A percentile compares a stretch with the other conserved stretches of the same genome.
phyloP scores from a whole-genome alignment of 2,329 filamentous ascomycete species.

The Esteya vermicola region DNA sequence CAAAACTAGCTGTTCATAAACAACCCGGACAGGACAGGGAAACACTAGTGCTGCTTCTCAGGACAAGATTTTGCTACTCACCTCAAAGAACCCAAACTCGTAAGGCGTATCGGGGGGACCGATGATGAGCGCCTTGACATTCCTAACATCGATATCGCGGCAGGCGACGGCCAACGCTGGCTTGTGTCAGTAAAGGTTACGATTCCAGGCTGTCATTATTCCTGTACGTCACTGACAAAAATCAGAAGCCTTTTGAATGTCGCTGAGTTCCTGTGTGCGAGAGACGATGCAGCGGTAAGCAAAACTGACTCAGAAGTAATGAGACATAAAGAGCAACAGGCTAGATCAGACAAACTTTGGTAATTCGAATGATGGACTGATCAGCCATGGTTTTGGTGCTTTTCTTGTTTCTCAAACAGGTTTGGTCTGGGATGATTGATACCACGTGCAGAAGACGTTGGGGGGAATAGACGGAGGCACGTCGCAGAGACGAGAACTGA shows the following conservation, averaged over 20 bases:
- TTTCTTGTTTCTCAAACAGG: too few species aligned
- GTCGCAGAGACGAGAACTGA: too few species aligned
- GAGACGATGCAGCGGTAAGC: neutral
- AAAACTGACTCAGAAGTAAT: too few species aligned
- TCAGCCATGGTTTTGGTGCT: slow-evolving; percentile 63
- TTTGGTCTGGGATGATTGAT: too few species aligned
- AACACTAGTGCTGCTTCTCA: too few species aligned
- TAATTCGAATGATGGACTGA: slow-evolving; percentile 78
- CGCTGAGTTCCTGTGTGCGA: slow-evolving; percentile 56
- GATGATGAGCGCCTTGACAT: slow-evolving; percentile 76
- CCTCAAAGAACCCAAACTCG: slow-evolving; percentile 95
- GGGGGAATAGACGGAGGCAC: too few species aligned
- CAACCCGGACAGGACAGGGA: neutral
- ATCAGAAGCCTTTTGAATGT: slow-evolving; percentile 72
- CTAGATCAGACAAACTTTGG: slow-evolving; percentile 51
- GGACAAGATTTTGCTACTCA: slow-evolving; percentile 22
- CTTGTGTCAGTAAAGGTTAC: neutral
- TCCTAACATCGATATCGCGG: slow-evolving; percentile 75
- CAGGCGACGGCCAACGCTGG: slow-evolving; percentile 76
- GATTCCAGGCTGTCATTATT: neutral
- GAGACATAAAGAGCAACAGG: slow-evolving; percentile 1
- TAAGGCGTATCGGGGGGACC: slow-evolving; percentile 92
- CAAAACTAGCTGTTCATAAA: too few species aligned
- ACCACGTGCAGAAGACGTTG: too few species aligned
- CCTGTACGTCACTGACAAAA: slow-evolving; percentile 43